Conservation (phyloP, 139 green algal genomes). For the Chlamydomonas applanata region DNA sequence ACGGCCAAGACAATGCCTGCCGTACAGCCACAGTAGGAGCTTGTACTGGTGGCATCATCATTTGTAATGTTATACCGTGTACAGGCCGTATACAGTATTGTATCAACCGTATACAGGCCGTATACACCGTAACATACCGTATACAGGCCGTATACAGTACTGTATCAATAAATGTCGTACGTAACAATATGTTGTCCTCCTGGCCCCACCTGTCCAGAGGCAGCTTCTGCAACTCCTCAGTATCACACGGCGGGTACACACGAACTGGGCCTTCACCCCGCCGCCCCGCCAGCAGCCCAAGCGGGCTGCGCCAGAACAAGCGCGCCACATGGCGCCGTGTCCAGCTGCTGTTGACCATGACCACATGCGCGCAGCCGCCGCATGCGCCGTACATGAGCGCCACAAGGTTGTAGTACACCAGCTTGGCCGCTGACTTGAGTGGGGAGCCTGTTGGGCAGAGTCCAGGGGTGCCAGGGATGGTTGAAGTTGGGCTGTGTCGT, state of each 20-base stretch:
- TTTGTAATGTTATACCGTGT: too few species aligned
- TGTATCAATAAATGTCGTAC: too few species aligned
- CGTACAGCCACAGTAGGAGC: too few species aligned
- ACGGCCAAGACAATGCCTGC: too few species aligned
- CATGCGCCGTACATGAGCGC: slow-evolving; percentile 70
- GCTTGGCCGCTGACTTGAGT: slow-evolving; percentile 64
- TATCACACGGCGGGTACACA: slow-evolving; percentile 92
- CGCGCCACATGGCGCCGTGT: slow-evolving; percentile 80
- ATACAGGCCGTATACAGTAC: too few species aligned
- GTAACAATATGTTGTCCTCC: too few species aligned
- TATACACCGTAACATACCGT: too few species aligned
- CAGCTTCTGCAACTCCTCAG: slow-evolving; percentile 64
- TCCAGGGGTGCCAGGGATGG: too few species aligned
- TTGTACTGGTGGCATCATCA: too few species aligned
- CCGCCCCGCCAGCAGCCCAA: background rate
- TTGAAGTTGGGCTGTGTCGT: too few species aligned
- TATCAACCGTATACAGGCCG: too few species aligned
- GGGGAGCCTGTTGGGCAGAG: slow-evolving; percentile 17
- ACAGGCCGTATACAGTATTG: too few species aligned
- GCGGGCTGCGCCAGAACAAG: slow-evolving; percentile 67
- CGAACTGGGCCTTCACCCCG: background rate
- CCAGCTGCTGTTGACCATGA: slow-evolving; percentile 94
- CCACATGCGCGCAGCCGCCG: slow-evolving; percentile 38
- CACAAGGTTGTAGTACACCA: slow-evolving; percentile 85
- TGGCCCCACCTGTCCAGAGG: slow-evolving; percentile 67